Evolutionary conservation across 2,329 filamentous ascomycete species (phyloP).

Genomic region (Alternaria atra): DNA sequence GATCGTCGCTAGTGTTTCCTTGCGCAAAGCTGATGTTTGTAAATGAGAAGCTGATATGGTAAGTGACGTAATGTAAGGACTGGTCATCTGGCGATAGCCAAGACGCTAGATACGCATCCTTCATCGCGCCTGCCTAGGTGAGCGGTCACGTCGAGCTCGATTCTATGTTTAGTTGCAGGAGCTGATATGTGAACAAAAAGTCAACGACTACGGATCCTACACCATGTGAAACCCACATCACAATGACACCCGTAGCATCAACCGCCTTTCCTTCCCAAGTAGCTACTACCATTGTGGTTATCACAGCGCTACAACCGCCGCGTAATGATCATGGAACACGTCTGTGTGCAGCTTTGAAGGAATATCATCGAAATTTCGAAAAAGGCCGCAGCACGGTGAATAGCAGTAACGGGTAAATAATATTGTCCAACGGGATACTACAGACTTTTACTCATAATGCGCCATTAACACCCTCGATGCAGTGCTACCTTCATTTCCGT

Average conservation of each 20-base stretch:
- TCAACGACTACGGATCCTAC: too few species aligned
- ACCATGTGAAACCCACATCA: too few species aligned
- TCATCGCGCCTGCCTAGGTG: background rate
- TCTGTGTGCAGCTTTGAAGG: too few species aligned
- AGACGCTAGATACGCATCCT: background rate
- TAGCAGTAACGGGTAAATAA: background rate
- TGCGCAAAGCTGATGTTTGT: background rate
- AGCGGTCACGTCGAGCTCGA: background rate
- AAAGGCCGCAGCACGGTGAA: background rate
- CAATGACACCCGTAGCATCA: too few species aligned
- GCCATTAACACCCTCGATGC: slow-evolving; percentile 7
- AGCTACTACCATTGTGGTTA: too few species aligned
- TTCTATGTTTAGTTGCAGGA: background rate
- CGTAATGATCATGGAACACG: too few species aligned
- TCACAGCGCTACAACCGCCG: too few species aligned
- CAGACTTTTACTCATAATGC: background rate
- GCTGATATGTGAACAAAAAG: background rate
- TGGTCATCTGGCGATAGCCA: background rate
- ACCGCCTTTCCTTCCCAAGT: too few species aligned
- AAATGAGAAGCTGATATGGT: background rate
- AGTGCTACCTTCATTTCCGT: background rate
- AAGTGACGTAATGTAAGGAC: background rate
- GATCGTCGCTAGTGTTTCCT: background rate
- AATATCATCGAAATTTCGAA: background rate
- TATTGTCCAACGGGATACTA: background rate